Evolutionary conservation across 768 basidiomycete species (phyloP), one percentile per base, ranked within the genome.

Genomic region (Butyriboletus loyo): DNA sequence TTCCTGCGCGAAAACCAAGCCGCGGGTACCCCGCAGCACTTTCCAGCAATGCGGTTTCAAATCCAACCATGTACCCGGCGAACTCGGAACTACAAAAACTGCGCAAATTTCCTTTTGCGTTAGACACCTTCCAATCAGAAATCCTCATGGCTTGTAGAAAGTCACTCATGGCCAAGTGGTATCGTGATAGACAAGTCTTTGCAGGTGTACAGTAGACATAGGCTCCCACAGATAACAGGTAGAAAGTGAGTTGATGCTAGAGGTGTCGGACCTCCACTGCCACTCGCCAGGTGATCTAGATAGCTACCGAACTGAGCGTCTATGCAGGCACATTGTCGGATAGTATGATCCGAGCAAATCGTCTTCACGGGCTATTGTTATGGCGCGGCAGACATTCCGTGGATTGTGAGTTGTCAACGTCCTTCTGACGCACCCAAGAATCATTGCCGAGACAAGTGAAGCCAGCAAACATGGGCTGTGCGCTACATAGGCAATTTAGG

Each of bases 401-500:
- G 28, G 11, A 43, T 10, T 35, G 6, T 11, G 39, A 30, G 25
- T 22, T 44, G 27, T 11, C 15, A 15, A n/a, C 47, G 11, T 19
- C 22, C n/a, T 40, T 21, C 15, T 7, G 22, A 22, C 22, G 1
- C 17, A n/a, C 42, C 8, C 31, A 25, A 24, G 22, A 31, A 47
- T 21, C 28, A 24, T 19, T 3, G 21, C 30, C 21, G 14, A 31
- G 19, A 24, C 43, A 11, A 17, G 3, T 3, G 22, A 46, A 46
- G 17, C 30, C 8, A 30, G 32, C 22, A 31, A 31, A 14, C 42
- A 9, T 30, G 30, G 19, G 28, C 17, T n/a, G 13, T 32, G n/a
- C n/a, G 9, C 24, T 22, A 28, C 44, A n/a, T n/a, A n/a, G 17
- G 34, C 53, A 41, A 41, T 57, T 59, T 46, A 40, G 28, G 41